phyloP scores from a whole-genome alignment of 176 grass and related monocot species.

The Avena insularis region DNA sequence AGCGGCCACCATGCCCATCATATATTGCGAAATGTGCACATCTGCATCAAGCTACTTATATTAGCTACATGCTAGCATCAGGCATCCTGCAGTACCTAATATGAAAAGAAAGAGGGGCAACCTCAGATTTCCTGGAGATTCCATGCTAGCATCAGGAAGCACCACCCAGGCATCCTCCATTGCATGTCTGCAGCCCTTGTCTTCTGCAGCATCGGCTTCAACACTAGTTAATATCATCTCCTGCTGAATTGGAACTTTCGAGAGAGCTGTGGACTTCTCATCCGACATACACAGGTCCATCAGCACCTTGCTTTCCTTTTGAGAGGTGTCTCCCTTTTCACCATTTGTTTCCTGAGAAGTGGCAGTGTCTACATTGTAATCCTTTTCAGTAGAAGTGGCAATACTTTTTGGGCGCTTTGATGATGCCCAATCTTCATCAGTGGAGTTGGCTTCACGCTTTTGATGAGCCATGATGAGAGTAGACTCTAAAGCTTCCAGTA shows the following conservation, averaged over 20 bases:
- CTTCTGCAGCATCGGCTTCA: conserved; percentile 81
- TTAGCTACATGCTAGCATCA: not conserved
- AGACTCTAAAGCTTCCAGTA: conserved; percentile 16
- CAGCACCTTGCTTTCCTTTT: not conserved
- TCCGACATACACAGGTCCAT: not conserved
- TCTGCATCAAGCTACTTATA: conserved; percentile 44
- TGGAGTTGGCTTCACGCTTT: conserved; percentile 57
- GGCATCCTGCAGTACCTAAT: not conserved
- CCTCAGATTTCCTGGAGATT: conserved; percentile 68
- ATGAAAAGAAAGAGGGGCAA: conserved; percentile 40
- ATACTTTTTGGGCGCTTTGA: conserved; percentile 55
- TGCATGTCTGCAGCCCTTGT: conserved; percentile 83
- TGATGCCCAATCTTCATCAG: conserved; percentile 39
- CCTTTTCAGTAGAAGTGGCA: conserved; percentile 33
- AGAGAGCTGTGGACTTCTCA: conserved; percentile 36
- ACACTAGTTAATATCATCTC: conserved; percentile 46
- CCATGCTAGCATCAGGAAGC: conserved; percentile 55
- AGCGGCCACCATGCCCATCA: conserved; percentile 82
- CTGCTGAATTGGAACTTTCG: conserved; percentile 26
- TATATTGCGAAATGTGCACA: conserved; percentile 88
- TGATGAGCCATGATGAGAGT: conserved; percentile 60
- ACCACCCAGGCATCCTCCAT: conserved; percentile 93
- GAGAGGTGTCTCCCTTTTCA: conserved; percentile 15
- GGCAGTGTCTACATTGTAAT: not conserved
- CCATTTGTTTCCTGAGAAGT: conserved; percentile 34